Base-by-base conservation (phyloP, 108 stramenopile species). In the Epipyxis sp. region DNA sequence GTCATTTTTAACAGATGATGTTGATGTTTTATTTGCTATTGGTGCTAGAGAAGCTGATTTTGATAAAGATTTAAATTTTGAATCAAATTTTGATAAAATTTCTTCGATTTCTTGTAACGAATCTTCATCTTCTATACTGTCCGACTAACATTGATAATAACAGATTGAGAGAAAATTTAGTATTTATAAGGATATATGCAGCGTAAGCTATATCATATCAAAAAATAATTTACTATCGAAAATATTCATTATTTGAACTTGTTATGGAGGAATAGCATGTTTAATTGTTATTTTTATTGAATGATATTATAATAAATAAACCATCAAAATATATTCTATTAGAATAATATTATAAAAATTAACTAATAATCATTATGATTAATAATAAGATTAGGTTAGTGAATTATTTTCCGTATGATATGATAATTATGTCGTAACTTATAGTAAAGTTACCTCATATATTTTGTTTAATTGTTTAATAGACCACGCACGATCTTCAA, bases 371-470 rank as follows among this genome's bases (percentile, higher is more conserved):
- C 3, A 37, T 35, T 16, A 57, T 25, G 54, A 25, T 57, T 25
- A 57, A 25, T 57, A 25, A 25, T 25, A 57, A 16, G 54, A 16
- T 20, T 25, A 57, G 20, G 54, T 57, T 25, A 20, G 54, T 16
- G 20, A 57, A n/a, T n/a, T n/a, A n/a, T n/a, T n/a, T n/a, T n/a
- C n/a, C n/a, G n/a, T 50, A 50, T 20, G 13, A 6, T 20, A 50
- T 50, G 6, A 6, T 50, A 20, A 50, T 13, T 50, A 50, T 50
- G 46, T 13, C 20, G 46, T 13, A 6, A 50, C 6, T 50, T 16
- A 65, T 29, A 16, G 61, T 37, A 29, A 65, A 65, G 61, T 29
- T 65, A 65, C 61, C 61, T 65, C 61, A 65, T 65, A 65, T 37
- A 65, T 10, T 37, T 35, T 37, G 10, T 35, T 10, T 32, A 65